These are phyloP conservation scores for Apiotrichum montevideense DNA, from an alignment of 1,284 basidiomycete genomes.

Conservation along the genomic window DNA sequence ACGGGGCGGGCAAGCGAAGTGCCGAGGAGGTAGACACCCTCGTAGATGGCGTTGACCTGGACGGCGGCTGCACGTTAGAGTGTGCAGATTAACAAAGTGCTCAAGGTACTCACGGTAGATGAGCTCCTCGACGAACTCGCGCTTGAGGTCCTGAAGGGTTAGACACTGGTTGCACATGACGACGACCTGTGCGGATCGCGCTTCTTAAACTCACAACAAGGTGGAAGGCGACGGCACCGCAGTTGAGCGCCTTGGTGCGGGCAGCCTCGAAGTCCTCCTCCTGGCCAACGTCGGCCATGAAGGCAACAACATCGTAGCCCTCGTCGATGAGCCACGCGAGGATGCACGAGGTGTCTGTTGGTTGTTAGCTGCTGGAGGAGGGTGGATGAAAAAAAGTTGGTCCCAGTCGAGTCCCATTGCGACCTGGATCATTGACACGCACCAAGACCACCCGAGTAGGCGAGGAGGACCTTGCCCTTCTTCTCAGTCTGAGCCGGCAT, in stretches of 20 bases:
- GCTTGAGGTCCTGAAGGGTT: conserved; percentile 71
- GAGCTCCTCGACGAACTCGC: conserved; percentile 92
- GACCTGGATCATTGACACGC: conserved; percentile 39
- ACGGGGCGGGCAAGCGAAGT: conserved; percentile 97
- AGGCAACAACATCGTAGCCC: conserved; percentile 94
- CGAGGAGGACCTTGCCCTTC: conserved; percentile 52
- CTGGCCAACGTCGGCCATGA: conserved; percentile 99
- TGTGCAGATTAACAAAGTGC: background rate
- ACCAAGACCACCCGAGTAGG: conserved; percentile 98
- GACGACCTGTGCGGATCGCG: background rate
- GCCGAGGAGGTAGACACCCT: conserved; percentile 96
- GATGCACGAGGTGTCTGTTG: conserved; percentile 90
- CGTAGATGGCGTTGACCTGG: conserved; percentile 98
- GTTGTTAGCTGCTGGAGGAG: background rate
- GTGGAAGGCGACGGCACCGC: conserved; percentile 94
- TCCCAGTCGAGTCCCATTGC: background rate
- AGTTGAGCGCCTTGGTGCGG: conserved; percentile 79
- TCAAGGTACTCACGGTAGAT: conserved; percentile 62
- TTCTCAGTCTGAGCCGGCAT: conserved; percentile 33
- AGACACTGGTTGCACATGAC: background rate
- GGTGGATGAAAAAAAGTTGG: no score
- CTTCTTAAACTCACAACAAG: conserved; percentile 57
- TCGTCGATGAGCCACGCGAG: conserved; percentile 96
- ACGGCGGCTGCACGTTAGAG: conserved; percentile 59
- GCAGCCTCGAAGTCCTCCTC: conserved; percentile 98